Evolutionary conservation across 164 flowering plant genomes (phyloP).

Genomic region (Vitis labrusca): DNA sequence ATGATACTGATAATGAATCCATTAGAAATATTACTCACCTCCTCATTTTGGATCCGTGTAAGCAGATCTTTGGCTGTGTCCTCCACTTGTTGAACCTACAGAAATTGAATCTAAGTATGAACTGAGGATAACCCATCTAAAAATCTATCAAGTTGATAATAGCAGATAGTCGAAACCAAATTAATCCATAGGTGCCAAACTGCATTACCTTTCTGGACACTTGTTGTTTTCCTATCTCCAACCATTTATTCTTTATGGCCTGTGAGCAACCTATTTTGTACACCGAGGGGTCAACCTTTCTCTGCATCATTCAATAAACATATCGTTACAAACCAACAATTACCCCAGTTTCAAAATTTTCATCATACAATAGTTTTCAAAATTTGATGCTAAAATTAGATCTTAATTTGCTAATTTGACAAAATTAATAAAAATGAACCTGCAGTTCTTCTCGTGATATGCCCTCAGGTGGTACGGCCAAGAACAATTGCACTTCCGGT

Average conservation of each 20-base stretch:
- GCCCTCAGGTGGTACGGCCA: conserved; percentile 82
- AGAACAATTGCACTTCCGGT: conserved; percentile 75
- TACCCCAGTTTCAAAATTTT: background rate
- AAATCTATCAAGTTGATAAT: too few relatives aligned
- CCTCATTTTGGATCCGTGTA: conserved; percentile 41
- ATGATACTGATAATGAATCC: background rate
- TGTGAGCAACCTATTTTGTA: conserved; percentile 66
- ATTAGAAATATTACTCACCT: conserved; percentile 34
- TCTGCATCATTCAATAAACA: conserved; percentile 48
- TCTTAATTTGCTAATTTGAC: background rate
- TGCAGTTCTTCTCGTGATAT: conserved; percentile 63
- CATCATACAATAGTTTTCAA: too few relatives aligned
- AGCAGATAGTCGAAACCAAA: background rate
- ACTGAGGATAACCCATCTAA: background rate
- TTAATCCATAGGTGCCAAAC: background rate
- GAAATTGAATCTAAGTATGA: background rate
- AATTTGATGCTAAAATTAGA: too few relatives aligned
- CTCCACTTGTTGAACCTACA: conserved; percentile 72
- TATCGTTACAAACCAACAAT: background rate
- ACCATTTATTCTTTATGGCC: conserved; percentile 89
- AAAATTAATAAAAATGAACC: conserved; percentile 33
- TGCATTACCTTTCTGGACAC: conserved; percentile 68
- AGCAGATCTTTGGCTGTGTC: conserved; percentile 71
- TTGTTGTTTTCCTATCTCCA: conserved; percentile 66
- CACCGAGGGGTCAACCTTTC: conserved; percentile 50